Percentiles rank a stretch among this genome's conserved stretches.
Conservation (phyloP, 75 land plant genomes). For the Pinus albicaulis region DNA sequence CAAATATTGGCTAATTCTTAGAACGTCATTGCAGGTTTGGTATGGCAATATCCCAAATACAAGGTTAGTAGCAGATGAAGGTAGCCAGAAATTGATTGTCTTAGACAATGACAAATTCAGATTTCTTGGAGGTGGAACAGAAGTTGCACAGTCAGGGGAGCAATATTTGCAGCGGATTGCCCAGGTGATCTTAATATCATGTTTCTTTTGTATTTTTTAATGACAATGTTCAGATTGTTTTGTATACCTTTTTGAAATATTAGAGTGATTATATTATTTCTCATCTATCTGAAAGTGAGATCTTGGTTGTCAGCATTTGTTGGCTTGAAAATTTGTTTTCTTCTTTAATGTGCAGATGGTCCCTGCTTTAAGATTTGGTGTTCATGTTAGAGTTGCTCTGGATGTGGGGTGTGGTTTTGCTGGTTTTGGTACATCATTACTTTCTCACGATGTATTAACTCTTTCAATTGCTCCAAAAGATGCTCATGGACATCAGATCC, state of each 20-base stretch:
- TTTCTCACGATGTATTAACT: constrained; percentile 29
- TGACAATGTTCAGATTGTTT: not conserved
- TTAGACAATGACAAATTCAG: constrained; percentile 22
- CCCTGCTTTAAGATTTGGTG: constrained; percentile 30
- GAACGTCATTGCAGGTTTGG: constrained; percentile 27
- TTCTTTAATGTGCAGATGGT: constrained; percentile 31
- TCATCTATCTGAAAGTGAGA: not conserved
- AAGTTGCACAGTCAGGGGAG: constrained; percentile 26
- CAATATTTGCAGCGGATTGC: constrained; percentile 38
- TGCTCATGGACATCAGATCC: constrained; percentile 29
- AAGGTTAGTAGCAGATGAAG: constrained; percentile 22
- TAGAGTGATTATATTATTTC: not conserved
- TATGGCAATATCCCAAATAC: constrained; percentile 37
- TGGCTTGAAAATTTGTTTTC: not conserved
- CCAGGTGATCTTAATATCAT: constrained; percentile 10
- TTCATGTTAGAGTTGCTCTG: constrained; percentile 30
- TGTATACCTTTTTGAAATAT: not conserved
- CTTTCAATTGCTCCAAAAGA: constrained; percentile 41
- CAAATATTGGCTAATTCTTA: too few species aligned
- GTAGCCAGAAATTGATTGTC: constrained; percentile 30
- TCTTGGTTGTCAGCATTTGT: not conserved
- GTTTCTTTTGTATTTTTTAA: too few species aligned
- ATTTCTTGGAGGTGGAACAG: constrained; percentile 37
- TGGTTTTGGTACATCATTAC: constrained; percentile 39
- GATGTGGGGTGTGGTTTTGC: constrained; percentile 48